Conservation (phyloP, 2,329 filamentous ascomycete genomes). For the Colletotrichum simmondsii region DNA sequence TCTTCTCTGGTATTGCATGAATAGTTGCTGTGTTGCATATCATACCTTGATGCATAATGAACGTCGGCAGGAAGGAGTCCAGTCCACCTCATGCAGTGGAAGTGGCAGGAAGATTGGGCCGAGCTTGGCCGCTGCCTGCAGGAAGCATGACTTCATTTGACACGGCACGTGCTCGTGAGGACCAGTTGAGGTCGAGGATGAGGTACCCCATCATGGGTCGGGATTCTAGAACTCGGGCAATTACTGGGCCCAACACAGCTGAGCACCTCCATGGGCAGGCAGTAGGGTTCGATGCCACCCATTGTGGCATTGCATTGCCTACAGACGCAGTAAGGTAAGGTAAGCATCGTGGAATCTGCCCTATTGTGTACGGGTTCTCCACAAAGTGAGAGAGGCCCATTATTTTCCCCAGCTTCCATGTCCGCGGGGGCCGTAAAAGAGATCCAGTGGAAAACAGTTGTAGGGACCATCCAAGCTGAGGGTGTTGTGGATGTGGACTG, state of each 20-base stretch:
- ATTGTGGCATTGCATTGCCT: neutral
- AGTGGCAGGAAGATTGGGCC: neutral
- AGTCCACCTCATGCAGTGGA: neutral
- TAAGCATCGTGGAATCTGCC: neutral
- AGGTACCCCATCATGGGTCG: neutral
- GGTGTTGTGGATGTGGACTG: conserved; percentile 24
- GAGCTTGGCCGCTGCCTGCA: conserved; percentile 12
- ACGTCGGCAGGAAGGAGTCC: neutral
- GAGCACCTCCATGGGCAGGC: neutral
- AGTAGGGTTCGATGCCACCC: neutral
- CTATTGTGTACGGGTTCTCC: no score
- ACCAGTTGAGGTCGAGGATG: no score
- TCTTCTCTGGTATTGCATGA: neutral
- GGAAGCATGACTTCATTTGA: conserved; percentile 26
- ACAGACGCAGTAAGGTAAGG: neutral
- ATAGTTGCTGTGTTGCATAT: neutral
- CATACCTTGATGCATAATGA: neutral
- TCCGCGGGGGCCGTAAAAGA: neutral
- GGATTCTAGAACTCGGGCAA: conserved; percentile 18
- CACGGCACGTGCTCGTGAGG: conserved; percentile 16
- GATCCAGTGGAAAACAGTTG: neutral
- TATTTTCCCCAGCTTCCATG: conserved; percentile 5
- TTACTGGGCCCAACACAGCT: conserved; percentile 5
- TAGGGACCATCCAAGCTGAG: conserved; percentile 6
- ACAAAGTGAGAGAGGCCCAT: conserved; percentile 1